These are phyloP conservation scores for Asterella californica DNA, from an alignment of 225 moss, liverwort and hornwort species.

Conservation along the genomic window DNA sequence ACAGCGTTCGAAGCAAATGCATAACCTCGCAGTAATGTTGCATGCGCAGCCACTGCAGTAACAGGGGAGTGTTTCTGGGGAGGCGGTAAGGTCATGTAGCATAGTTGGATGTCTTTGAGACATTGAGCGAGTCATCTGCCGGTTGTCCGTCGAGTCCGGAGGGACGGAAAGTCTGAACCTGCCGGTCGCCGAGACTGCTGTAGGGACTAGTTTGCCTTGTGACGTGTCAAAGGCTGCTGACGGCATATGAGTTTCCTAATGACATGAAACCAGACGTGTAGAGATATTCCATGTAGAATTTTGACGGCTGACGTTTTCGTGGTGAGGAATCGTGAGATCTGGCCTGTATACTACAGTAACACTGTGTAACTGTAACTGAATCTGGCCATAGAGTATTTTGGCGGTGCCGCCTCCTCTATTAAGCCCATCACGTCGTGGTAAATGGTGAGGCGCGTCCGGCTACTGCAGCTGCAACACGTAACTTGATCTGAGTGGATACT, in stretches of 20 bases:
- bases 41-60: no score
- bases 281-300: background rate
- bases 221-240: background rate
- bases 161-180: background rate
- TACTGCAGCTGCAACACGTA: background rate
- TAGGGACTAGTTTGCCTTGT: background rate
- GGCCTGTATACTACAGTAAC: background rate
- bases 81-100: no score
- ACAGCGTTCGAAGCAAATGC: no score
- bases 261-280: constrained; percentile 1
- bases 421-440: background rate
- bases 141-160: no score
- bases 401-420: background rate
- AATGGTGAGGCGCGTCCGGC: background rate
- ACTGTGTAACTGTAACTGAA: no score
- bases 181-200: background rate
- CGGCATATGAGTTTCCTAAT: background rate
- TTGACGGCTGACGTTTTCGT: background rate
- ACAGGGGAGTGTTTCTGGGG: no score
- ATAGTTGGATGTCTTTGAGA: no score
- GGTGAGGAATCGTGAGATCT: background rate
- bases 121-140: background rate
- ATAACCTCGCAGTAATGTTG: no score
- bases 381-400: background rate
- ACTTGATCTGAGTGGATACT: background rate